Evolutionary conservation across 148 eudicot genomes (phyloP), one percentile per base, ranked within the genome.

Genomic region (Pouteria glomerata): DNA sequence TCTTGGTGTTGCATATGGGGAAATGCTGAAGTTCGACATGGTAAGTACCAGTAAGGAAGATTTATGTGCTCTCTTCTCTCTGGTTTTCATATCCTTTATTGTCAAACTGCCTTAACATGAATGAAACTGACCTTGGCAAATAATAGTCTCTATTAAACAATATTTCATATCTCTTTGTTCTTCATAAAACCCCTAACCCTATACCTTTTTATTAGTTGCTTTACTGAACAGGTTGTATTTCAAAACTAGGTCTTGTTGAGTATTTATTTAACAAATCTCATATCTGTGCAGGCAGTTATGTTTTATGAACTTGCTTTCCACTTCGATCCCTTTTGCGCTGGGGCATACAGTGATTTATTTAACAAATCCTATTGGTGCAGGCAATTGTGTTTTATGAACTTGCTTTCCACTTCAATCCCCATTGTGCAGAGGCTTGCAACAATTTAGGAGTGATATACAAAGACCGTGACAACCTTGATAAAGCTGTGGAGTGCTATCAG

Each of bases 1-100:
- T 83, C 90, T 95, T 58, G 99, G 99, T n/a, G 99, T 95, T 79
- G 99, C 99, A 19, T 95, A 95, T 88, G 99, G 99, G 71, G 99
- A 95, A 87, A 89, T 95, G 97, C 87, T 95, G 78, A 88, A 88
- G 79, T 95, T 95, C 82, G 99, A 95, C 80, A 91, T 85, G 96
- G 97, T 95, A 90, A 74, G 78, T 77, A 55, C 24, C 47, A 15
- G 31, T 30, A 34, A 66, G 30, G 18, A 66, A 21, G 42, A 45
- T 18, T 66, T 55, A 34, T 55, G 48, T 71, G 2, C 57, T 68
- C 50, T 78, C 71, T 57, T 18, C 44, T 60, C 26, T 21, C 35
- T 57, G 18, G 6, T 1, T 0, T 48, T 48, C 41, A 8, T 24
- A 19, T 59, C 24, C 45, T 42, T 57, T 26, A 18, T 52, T 15